Conservation (phyloP, 2,329 filamentous ascomycete species). For the Ophiosphaerella herpotricha region DNA sequence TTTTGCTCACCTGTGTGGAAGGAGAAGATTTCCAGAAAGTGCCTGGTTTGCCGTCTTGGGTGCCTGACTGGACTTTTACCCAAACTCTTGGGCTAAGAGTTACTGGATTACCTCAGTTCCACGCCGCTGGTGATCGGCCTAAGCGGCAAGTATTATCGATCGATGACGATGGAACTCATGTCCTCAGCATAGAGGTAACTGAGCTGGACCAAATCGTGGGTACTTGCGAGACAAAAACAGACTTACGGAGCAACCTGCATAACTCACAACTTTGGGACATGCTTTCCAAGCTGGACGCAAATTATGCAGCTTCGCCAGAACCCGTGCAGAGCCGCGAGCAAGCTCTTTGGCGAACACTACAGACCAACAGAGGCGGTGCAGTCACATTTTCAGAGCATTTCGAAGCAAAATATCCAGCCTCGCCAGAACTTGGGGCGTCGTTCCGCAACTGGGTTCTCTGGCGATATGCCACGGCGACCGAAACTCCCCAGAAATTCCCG, state of each 20-base stretch:
- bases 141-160: not conserved
- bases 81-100: constrained; percentile 12
- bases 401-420: constrained; percentile 6
- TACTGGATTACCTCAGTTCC: constrained; percentile 16
- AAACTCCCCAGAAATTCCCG: not conserved
- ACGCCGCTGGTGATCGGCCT: constrained; percentile 4
- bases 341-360: constrained; percentile 15
- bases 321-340: constrained; percentile 10
- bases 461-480: constrained; percentile 7
- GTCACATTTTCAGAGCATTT: not conserved
- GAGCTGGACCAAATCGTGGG: constrained; percentile 1
- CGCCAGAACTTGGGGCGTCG: not conserved
- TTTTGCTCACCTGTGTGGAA: constrained; percentile 20
- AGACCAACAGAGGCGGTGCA: constrained; percentile 10
- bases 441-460: constrained; percentile 20
- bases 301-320: not conserved
- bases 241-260: constrained; percentile 3
- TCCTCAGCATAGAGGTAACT: constrained; percentile 9
- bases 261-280: constrained; percentile 11
- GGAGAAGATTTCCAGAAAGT: constrained; percentile 16
- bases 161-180: not conserved
- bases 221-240: constrained; percentile 6
- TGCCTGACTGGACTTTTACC: constrained; percentile 21
- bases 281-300: constrained; percentile 3
- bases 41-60: constrained; percentile 20